phyloP scores from a whole-genome alignment of 305 asterid species.

The Fraxinus dipetala region DNA sequence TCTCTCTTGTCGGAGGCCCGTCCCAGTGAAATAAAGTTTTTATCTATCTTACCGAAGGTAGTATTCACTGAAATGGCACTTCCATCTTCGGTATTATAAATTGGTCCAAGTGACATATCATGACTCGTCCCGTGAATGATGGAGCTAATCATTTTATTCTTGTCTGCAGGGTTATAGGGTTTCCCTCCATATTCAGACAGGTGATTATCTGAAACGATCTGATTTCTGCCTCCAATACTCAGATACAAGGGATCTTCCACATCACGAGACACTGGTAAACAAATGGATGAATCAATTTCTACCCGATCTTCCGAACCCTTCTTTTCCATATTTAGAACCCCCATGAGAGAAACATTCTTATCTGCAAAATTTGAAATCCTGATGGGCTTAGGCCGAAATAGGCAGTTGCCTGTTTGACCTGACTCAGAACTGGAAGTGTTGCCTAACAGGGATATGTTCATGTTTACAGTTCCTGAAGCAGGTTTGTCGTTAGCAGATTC shows the following conservation, averaged over 20 bases:
- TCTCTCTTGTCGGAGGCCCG: slow-evolving; percentile 36
- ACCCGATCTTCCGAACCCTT: slow-evolving; percentile 29
- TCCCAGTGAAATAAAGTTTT: slow-evolving; percentile 33
- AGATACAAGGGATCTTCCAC: slow-evolving; percentile 38
- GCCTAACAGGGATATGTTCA: slow-evolving; percentile 38
- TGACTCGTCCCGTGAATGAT: slow-evolving; percentile 24
- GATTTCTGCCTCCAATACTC: slow-evolving; percentile 38
- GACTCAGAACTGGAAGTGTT: slow-evolving; percentile 25
- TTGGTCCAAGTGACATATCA: slow-evolving; percentile 31
- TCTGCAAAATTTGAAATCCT: slow-evolving; percentile 30
- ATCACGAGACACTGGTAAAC: slow-evolving; percentile 39
- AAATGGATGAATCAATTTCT: slow-evolving; percentile 32
- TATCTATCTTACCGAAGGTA: slow-evolving; percentile 27
- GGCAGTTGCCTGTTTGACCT: not conserved
- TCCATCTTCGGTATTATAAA: slow-evolving; percentile 28
- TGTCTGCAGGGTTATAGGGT: slow-evolving; percentile 27
- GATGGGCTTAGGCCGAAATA: slow-evolving; percentile 15
- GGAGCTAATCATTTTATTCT: slow-evolving; percentile 27
- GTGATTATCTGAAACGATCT: slow-evolving; percentile 34
- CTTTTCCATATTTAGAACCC: slow-evolving; percentile 28
- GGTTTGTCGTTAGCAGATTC: slow-evolving; percentile 33
- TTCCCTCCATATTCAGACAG: slow-evolving; percentile 37
- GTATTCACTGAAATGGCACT: slow-evolving; percentile 27
- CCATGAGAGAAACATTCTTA: slow-evolving; percentile 27
- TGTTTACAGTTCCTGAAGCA: slow-evolving; percentile 29